Conservation (phyloP, 306 rosid species). For the Cucurbita moschata region DNA sequence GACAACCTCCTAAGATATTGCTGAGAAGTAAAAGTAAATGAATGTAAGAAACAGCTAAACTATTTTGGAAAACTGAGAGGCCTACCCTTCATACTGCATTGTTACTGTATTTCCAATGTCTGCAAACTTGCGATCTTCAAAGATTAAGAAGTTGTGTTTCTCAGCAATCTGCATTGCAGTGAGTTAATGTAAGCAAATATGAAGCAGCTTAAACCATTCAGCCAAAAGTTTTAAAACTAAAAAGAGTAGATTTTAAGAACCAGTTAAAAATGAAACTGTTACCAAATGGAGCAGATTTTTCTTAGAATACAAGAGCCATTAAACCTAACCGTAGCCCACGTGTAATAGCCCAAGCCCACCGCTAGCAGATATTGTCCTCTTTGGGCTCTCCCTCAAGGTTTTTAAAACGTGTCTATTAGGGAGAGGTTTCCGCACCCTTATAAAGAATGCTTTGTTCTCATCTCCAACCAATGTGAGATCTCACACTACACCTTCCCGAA, state of each 20-base stretch:
- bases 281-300: too few species aligned
- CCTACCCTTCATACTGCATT: slow-evolving; percentile 90
- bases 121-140: slow-evolving; percentile 91
- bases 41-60: slow-evolving; percentile 1
- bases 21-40: slow-evolving; percentile 3
- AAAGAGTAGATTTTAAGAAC: too few species aligned
- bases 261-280: too few species aligned
- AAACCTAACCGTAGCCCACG: not conserved
- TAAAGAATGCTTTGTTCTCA: too few species aligned
- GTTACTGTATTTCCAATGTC: slow-evolving; percentile 91
- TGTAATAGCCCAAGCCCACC: too few species aligned
- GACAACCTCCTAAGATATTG: not conserved
- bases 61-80: not conserved
- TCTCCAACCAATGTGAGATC: too few species aligned
- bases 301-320: not conserved
- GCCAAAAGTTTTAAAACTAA: not conserved
- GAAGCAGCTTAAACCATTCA: not conserved
- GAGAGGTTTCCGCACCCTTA: too few species aligned
- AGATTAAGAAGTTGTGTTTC: slow-evolving; percentile 72
- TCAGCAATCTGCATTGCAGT: slow-evolving; percentile 55
- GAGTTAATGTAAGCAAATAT: not conserved
- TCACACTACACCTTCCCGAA: too few species aligned
- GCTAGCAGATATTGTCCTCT: too few species aligned
- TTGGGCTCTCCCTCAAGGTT: too few species aligned
- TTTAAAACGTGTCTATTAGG: too few species aligned